These are phyloP conservation scores for Leccinum subgranulosum DNA, from an alignment of 768 basidiomycete species.

Conservation along the genomic window DNA sequence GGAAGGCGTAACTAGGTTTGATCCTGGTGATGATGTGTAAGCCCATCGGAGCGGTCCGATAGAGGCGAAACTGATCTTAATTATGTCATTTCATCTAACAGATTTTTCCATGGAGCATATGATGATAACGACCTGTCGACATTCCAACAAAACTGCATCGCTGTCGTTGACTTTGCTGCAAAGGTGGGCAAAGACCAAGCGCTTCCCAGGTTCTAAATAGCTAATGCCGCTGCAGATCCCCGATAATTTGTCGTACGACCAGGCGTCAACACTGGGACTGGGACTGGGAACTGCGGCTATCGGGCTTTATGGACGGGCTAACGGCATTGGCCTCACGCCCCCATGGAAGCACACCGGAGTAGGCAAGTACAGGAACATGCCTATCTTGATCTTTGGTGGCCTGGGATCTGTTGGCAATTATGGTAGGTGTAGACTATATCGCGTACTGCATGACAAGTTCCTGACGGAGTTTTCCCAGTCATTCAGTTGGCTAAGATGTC, in stretches of 20 bases:
- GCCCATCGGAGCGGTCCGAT: slow-evolving; percentile 15
- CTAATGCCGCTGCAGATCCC: slow-evolving; percentile 41
- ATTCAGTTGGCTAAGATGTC: slow-evolving; percentile 41
- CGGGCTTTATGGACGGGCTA: slow-evolving; percentile 43
- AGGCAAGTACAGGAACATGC: slow-evolving; percentile 41
- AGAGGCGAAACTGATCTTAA: slow-evolving; percentile 22
- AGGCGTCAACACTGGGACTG: slow-evolving; percentile 47
- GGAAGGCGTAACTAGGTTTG: slow-evolving; percentile 46
- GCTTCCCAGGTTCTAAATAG: neutral
- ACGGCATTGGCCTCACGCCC: slow-evolving; percentile 40
- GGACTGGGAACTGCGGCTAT: slow-evolving; percentile 48
- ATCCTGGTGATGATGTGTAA: slow-evolving; percentile 53
- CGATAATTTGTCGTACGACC: slow-evolving; percentile 42
- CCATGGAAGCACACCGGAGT: slow-evolving; percentile 36
- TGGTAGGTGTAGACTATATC: slow-evolving; percentile 31
- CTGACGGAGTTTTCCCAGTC: slow-evolving; percentile 25
- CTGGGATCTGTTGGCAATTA: slow-evolving; percentile 49
- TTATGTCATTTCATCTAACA: slow-evolving; percentile 19
- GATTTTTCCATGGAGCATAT: slow-evolving; percentile 40
- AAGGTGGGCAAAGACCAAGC: slow-evolving; percentile 31
- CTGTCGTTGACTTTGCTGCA: slow-evolving; percentile 37
- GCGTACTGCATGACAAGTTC: slow-evolving; percentile 1
- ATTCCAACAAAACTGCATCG: slow-evolving; percentile 46
- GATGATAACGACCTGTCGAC: slow-evolving; percentile 35
- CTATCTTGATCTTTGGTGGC: slow-evolving; percentile 49